Percentiles rank a stretch among this genome's conserved stretches.
Evolutionary conservation across 768 basidiomycete genomes (phyloP).

Genomic region (Lactarius vividus): DNA sequence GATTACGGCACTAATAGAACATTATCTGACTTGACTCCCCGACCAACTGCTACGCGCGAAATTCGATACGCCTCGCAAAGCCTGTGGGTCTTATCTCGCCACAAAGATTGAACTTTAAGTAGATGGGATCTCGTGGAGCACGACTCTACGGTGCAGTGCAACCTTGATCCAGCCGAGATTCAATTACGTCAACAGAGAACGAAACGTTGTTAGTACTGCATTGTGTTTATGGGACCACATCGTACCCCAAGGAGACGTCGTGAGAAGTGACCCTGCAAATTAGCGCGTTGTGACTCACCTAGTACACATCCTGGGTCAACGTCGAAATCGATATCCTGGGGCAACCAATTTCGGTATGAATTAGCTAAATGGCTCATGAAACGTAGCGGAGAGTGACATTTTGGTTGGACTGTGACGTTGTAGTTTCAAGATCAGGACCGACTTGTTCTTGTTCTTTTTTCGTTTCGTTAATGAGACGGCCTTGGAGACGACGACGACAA

Average conservation of each 20-base stretch:
- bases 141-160: background rate
- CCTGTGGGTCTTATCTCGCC: conserved; percentile 21
- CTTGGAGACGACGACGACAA: too few species aligned
- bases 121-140: conserved; percentile 10
- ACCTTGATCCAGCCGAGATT: background rate
- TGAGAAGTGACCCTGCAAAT: background rate
- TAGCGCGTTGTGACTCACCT: background rate
- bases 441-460: background rate
- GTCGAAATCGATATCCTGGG: background rate
- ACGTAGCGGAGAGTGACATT: background rate
- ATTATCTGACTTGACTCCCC: conserved; percentile 7
- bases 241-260: background rate
- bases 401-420: background rate
- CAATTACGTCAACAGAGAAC: background rate
- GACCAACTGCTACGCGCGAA: background rate
- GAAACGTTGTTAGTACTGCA: background rate
- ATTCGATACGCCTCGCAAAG: conserved; percentile 7
- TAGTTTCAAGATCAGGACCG: background rate
- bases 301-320: background rate
- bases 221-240: background rate
- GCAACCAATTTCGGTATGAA: background rate
- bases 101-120: conserved; percentile 14
- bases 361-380: conserved; percentile 1
- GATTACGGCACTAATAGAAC: conserved; percentile 14
- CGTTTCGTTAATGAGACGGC: background rate